Percentiles rank a stretch among this genome's conserved stretches.
phyloP scores from a whole-genome alignment of 2,329 filamentous ascomycete species.

The Aspergillus udagawae region DNA sequence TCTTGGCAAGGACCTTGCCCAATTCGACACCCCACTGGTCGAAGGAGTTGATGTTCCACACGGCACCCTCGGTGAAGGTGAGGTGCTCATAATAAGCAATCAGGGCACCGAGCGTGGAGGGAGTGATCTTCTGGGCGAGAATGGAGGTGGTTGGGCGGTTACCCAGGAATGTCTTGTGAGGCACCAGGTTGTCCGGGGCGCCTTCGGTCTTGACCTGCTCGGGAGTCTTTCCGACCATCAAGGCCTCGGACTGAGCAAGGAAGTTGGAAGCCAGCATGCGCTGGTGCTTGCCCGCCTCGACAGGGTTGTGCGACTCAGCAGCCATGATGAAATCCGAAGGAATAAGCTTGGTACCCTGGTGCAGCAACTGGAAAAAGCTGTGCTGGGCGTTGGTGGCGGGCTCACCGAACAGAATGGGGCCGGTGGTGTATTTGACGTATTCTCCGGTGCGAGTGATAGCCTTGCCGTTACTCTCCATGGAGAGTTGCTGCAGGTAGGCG shows the following conservation, averaged over 20 bases:
- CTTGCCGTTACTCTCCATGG: slow-evolving; percentile 99
- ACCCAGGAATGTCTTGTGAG: slow-evolving; percentile 99
- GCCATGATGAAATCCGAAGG: slow-evolving; percentile 97
- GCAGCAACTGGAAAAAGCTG: slow-evolving; percentile 99
- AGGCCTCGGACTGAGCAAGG: slow-evolving; percentile 47
- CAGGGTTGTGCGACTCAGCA: slow-evolving; percentile 93
- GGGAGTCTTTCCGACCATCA: slow-evolving; percentile 53
- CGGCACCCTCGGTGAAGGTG: slow-evolving; percentile 92
- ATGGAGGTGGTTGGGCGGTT: slow-evolving; percentile 97
- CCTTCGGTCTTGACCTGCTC: slow-evolving; percentile 47
- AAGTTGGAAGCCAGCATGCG: slow-evolving; percentile 55
- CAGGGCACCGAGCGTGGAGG: slow-evolving; percentile 84
- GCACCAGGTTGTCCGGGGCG: slow-evolving; percentile 58
- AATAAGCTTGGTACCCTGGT: slow-evolving; percentile 98
- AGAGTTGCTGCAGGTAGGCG: slow-evolving; percentile 96
- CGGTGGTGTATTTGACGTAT: slow-evolving; percentile 95
- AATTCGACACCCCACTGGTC: slow-evolving; percentile 99
- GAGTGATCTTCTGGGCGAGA: slow-evolving; percentile 88
- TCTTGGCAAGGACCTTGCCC: slow-evolving; percentile 93
- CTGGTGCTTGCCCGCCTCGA: slow-evolving; percentile 89
- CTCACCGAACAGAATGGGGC: slow-evolving; percentile 93
- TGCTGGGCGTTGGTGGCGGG: slow-evolving; percentile 98
- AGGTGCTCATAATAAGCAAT: slow-evolving; percentile 99
- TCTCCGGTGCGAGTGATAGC: slow-evolving; percentile 82
- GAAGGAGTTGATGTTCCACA: slow-evolving; percentile 99